A percentile compares a stretch with the other conserved stretches of the same genome.
phyloP scores from a whole-genome alignment of 371 early-diverging fungal genomes.

The Phascolomyces articulosus region DNA sequence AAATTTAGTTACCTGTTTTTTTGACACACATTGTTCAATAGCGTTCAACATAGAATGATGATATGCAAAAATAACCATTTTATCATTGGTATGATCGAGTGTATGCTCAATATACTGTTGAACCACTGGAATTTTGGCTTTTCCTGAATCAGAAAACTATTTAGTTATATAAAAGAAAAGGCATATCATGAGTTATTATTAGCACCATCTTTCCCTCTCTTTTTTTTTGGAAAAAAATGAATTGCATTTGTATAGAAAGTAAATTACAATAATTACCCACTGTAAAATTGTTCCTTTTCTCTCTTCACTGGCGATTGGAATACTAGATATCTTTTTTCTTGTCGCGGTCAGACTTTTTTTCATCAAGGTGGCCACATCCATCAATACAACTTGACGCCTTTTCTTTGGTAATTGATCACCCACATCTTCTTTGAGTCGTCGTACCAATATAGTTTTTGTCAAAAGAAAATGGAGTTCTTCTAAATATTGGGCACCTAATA shows the following conservation, averaged over 20 bases:
- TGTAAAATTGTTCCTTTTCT: too few relatives aligned
- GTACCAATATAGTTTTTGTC: conserved; percentile 56
- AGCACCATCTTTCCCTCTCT: too few relatives aligned
- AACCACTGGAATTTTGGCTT: conserved; percentile 48
- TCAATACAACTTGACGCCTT: conserved; percentile 43
- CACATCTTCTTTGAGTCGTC: conserved; percentile 60
- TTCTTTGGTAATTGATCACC: conserved; percentile 51
- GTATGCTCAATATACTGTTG: conserved; percentile 52
- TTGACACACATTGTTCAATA: conserved; percentile 30
- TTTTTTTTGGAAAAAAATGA: too few relatives aligned
- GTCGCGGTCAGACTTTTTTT: not conserved
- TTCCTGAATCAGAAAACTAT: conserved; percentile 37
- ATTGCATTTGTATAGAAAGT: too few relatives aligned
- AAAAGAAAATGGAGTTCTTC: conserved; percentile 61
- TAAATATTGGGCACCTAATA: conserved; percentile 51
- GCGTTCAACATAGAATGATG: conserved; percentile 51
- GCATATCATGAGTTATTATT: not conserved
- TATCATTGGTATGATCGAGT: conserved; percentile 36
- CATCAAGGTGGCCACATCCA: conserved; percentile 13
- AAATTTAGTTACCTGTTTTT: conserved; percentile 23
- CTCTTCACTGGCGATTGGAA: too few relatives aligned
- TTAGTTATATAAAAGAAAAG: not conserved
- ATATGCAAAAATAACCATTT: conserved; percentile 68
- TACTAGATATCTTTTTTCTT: too few relatives aligned
- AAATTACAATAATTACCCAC: too few relatives aligned